A percentile compares a stretch with the other conserved stretches of the same genome.
These are phyloP conservation scores for Phytophthora chlamydospora DNA, from an alignment of 352 stramenopile species.

Conservation along the genomic window DNA sequence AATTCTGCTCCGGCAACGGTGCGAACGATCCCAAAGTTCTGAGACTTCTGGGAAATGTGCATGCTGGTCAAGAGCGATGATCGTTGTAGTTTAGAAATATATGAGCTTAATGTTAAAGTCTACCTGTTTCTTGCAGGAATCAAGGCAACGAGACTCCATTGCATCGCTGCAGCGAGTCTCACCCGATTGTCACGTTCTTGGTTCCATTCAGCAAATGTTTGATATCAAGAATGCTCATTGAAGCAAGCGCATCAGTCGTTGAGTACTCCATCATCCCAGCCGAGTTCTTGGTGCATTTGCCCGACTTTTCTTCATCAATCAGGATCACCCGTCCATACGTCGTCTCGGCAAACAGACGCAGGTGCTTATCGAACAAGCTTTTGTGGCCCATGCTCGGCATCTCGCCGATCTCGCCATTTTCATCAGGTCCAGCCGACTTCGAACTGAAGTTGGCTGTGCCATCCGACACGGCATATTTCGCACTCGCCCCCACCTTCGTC, in stretches of 20 bases:
- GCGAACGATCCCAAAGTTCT: too few species aligned
- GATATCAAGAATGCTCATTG: conserved; percentile 57
- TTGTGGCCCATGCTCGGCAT: conserved; percentile 27
- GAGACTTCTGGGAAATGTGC: too few species aligned
- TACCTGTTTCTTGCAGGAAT: too few species aligned
- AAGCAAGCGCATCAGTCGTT: conserved; percentile 51
- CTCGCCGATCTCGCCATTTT: conserved; percentile 10
- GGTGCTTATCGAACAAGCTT: conserved; percentile 54
- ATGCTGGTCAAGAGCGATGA: too few species aligned
- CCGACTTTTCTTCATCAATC: conserved; percentile 40
- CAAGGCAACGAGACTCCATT: too few species aligned
- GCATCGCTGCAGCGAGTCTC: neutral
- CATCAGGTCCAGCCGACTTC: conserved; percentile 6
- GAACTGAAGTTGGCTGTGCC: conserved; percentile 13
- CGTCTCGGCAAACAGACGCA: conserved; percentile 42
- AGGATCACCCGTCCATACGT: conserved; percentile 46
- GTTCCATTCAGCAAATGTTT: conserved; percentile 55
- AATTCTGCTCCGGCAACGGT: too few species aligned
- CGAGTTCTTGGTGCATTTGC: conserved; percentile 35
- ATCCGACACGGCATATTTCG: conserved; percentile 25
- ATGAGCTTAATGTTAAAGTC: too few species aligned
- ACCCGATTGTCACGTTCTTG: conserved; percentile 51
- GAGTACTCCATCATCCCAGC: conserved; percentile 42
- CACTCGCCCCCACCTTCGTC: conserved; percentile 16
- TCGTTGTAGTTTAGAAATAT: too few species aligned